phyloP scores from a whole-genome alignment of 257 asterid genomes.

The Osmanthus fragrans region DNA sequence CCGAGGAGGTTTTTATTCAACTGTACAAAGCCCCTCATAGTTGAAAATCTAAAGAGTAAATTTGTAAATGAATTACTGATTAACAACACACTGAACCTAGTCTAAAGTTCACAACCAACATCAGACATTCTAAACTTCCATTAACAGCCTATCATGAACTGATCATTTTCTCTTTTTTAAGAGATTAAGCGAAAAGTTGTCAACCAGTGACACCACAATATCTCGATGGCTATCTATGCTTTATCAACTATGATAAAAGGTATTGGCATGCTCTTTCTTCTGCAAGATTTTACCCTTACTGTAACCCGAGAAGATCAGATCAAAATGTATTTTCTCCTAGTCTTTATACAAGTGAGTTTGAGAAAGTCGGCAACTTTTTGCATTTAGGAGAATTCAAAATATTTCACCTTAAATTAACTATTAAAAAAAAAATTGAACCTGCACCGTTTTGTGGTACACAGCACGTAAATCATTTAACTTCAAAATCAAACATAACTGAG shows the following conservation, averaged over 20 bases:
- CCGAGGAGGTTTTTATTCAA: not conserved
- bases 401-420: not conserved
- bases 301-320: not conserved
- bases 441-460: not conserved
- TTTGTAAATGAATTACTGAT: not conserved
- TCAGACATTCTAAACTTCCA: not conserved
- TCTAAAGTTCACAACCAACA: not conserved
- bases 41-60: not conserved
- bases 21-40: not conserved
- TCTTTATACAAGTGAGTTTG: not conserved
- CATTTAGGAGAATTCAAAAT: not conserved
- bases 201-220: not conserved
- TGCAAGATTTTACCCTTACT: not conserved
- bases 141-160: not conserved
- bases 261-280: not conserved
- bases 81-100: not conserved
- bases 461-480: not conserved
- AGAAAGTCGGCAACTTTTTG: not conserved
- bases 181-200: not conserved
- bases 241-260: not conserved
- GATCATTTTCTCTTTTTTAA: not conserved
- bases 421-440: not conserved
- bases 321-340: not conserved
- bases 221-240: slow-evolving; percentile 4
- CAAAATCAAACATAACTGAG: not conserved